These are phyloP conservation scores for Mortierella sp. DNA, from an alignment of 371 early-diverging fungal genomes.

Conservation along the genomic window DNA sequence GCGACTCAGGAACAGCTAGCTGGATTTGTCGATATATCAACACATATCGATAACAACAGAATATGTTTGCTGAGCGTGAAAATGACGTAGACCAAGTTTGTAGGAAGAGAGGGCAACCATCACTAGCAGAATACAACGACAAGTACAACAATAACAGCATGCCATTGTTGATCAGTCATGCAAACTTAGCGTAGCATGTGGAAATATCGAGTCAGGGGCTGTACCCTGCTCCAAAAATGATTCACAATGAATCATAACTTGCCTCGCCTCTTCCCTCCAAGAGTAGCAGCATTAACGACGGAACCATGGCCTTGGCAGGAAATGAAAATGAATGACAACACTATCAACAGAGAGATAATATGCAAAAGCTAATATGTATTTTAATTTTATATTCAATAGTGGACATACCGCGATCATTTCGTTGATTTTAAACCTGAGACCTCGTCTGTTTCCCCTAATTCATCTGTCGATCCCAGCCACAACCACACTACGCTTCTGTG, in stretches of 20 bases:
- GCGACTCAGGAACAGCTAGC: not conserved
- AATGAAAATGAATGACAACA: too few relatives aligned
- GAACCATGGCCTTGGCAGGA: conserved; percentile 1
- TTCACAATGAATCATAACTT: not conserved
- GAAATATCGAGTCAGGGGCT: not conserved
- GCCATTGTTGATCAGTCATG: not conserved
- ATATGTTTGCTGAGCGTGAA: not conserved
- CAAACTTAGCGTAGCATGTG: not conserved
- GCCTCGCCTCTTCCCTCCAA: not conserved
- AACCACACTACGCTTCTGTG: conserved; percentile 66
- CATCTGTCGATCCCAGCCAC: conserved; percentile 66
- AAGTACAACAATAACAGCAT: not conserved
- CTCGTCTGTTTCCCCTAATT: conserved; percentile 63
- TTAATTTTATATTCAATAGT: too few relatives aligned
- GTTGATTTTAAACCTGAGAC: conserved; percentile 65
- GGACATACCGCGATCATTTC: conserved; percentile 71
- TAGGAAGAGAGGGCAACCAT: not conserved
- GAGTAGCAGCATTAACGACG: not conserved
- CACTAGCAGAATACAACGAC: not conserved
- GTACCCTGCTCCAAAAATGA: not conserved
- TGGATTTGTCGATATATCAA: not conserved
- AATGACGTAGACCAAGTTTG: not conserved
- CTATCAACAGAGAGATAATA: too few relatives aligned
- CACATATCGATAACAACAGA: not conserved
- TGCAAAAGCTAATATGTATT: too few relatives aligned